Percentiles rank a stretch among this genome's conserved stretches.
phyloP scores from a whole-genome alignment of 2,329 filamentous ascomycete species.

The Diaporthe eres region DNA sequence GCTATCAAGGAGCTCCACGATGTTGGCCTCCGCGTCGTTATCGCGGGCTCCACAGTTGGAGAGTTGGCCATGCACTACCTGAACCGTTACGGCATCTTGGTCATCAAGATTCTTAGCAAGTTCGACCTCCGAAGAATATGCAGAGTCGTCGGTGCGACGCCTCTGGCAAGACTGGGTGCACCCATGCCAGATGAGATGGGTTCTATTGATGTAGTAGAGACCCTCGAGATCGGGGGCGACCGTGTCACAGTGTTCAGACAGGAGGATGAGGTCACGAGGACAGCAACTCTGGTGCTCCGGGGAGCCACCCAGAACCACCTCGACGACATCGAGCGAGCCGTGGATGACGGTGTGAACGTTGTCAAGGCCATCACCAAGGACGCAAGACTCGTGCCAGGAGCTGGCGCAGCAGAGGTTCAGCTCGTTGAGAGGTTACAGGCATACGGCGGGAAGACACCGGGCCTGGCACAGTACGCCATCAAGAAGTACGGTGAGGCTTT shows the following conservation, averaged over 20 bases:
- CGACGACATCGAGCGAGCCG: conserved; percentile 95
- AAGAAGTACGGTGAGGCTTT: conserved; percentile 98
- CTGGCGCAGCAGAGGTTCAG: conserved; percentile 94
- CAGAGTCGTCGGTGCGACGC: conserved; percentile 95
- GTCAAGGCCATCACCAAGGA: conserved; percentile 99
- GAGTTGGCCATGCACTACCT: conserved; percentile 98
- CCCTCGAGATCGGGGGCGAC: conserved; percentile 96
- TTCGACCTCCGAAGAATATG: conserved; percentile 96
- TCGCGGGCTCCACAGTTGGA: conserved; percentile 93
- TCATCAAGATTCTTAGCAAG: conserved; percentile 97
- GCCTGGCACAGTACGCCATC: conserved; percentile 95
- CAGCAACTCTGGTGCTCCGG: conserved; percentile 92
- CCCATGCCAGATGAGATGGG: conserved; percentile 99
- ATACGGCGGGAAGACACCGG: conserved; percentile 92
- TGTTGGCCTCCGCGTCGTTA: conserved; percentile 89
- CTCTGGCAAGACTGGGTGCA: conserved; percentile 93
- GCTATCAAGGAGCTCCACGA: conserved; percentile 97
- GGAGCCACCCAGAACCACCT: conserved; percentile 98
- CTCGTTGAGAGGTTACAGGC: conserved; percentile 92
- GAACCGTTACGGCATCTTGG: conserved; percentile 95
- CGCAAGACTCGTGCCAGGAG: conserved; percentile 89
- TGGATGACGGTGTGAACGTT: conserved; percentile 98
- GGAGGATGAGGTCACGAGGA: conserved; percentile 92
- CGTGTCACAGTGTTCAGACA: conserved; percentile 98
- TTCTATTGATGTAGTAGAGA: conserved; percentile 93